These are phyloP conservation scores for Mucor sp. DNA, from an alignment of 371 early-diverging fungal genomes.

Conservation along the genomic window DNA sequence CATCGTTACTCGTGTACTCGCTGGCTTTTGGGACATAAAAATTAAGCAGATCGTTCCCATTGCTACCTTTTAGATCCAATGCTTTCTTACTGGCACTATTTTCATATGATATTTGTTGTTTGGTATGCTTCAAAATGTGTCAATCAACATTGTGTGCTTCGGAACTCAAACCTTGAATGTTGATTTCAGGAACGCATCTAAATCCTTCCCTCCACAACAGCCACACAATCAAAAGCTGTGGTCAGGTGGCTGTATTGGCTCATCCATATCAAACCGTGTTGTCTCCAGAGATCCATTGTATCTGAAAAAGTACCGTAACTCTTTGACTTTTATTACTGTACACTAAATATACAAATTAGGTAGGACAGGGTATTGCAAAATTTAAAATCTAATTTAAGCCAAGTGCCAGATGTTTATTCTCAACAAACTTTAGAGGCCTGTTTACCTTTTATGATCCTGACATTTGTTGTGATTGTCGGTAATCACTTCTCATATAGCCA, in stretches of 20 bases:
- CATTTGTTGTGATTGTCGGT: neutral
- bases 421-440: neutral
- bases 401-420: neutral
- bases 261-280: neutral
- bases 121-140: constrained; percentile 2
- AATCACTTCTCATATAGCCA: neutral
- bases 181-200: neutral
- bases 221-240: neutral
- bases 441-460: neutral
- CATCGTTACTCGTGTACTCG: neutral
- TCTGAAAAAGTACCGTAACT: neutral
- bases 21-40: neutral
- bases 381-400: neutral
- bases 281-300: neutral
- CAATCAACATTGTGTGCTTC: neutral
- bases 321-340: neutral
- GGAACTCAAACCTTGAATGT: neutral
- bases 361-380: neutral
- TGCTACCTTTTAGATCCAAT: neutral
- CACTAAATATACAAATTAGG: neutral
- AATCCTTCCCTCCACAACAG: neutral
- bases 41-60: neutral
- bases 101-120: neutral
- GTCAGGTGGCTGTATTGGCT: neutral
- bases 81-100: neutral